These are phyloP conservation scores for Amanita fuliginea DNA, from an alignment of 768 basidiomycete genomes.

Conservation along the genomic window DNA sequence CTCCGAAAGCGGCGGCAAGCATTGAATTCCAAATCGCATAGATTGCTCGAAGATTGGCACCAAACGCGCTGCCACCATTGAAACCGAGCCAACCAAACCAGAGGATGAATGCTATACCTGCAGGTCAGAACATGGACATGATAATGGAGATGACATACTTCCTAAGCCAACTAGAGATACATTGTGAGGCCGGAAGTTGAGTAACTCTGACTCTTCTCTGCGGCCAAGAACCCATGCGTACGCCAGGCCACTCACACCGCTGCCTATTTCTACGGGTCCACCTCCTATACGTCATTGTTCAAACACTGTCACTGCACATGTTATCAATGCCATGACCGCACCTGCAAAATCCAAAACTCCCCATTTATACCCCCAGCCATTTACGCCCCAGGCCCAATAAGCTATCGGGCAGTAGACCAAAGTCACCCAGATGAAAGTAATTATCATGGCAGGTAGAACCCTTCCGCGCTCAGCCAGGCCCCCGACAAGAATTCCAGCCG, in stretches of 20 bases:
- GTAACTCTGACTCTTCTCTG: slow-evolving; percentile 56
- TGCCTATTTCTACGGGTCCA: slow-evolving; percentile 81
- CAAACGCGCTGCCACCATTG: slow-evolving; percentile 84
- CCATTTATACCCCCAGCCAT: slow-evolving; percentile 80
- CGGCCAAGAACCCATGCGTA: slow-evolving; percentile 83
- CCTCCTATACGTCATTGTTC: slow-evolving; percentile 37
- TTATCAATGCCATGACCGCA: slow-evolving; percentile 11
- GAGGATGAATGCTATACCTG: slow-evolving; percentile 47
- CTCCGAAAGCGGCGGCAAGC: slow-evolving; percentile 73
- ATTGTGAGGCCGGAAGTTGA: slow-evolving; percentile 83
- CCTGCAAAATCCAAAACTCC: slow-evolving; percentile 88
- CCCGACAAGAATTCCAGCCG: slow-evolving; percentile 65
- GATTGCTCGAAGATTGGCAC: slow-evolving; percentile 79
- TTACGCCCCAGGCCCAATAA: slow-evolving; percentile 71
- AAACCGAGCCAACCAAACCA: slow-evolving; percentile 90
- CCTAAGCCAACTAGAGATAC: slow-evolving; percentile 76
- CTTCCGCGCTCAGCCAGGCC: slow-evolving; percentile 82
- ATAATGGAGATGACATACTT: slow-evolving; percentile 23
- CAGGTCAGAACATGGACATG: neutral
- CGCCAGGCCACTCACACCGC: slow-evolving; percentile 77
- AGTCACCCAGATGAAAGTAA: slow-evolving; percentile 79
- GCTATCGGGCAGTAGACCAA: slow-evolving; percentile 84
- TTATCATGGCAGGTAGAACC: slow-evolving; percentile 70
- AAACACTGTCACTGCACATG: neutral
- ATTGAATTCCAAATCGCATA: slow-evolving; percentile 86